Base-by-base conservation (phyloP, 202 grass and related monocot genomes). In the Brachypodium distachyon region DNA sequence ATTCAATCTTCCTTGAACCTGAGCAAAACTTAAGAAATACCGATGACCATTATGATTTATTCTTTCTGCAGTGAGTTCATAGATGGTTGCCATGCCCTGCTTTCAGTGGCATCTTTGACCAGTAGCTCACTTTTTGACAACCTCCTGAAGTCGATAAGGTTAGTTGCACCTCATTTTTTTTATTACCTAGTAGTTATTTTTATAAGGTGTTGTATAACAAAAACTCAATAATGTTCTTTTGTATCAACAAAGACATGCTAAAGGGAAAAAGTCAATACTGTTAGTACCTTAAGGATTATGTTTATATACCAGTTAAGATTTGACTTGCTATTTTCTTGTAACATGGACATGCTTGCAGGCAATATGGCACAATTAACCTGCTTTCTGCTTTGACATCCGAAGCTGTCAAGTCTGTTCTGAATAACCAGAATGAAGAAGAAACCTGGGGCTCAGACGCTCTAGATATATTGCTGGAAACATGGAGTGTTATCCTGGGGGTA, bases 401-500 rank as follows among this genome's bases (percentile, higher is more conserved):
- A 89, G 87, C 91, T 73, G 91, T 95, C 71, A 90, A 95, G 84
- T 80, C 87, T 0, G 74, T 87, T 87, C 72, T 87, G 36, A 61
- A 75, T 83, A 90, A 82, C 70, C 85, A 83, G 50, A 84, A 85
- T 63, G 96, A 92, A 85, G 96, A 94, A 79, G 88, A 94, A 84
- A 89, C 91, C 37, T 98, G 91, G 96, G 83, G 82, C 77, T 83
- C 88, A 32, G 91, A 98, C 49, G 79, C 89, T 82, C 85, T 92
- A 72, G 95, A 98, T 87, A 94, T 98, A 73, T 90, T 95, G 44
- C 86, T 98, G 77, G 95, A 98, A 79, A 90, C 87, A 63, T 98
- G 95, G 95, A 94, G 84, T 90, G 87, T 98, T 77, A 78, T 94
- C 85, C 85, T 98, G 50, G 87, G 80, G 95, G 95, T 98, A 92